A percentile compares a stretch with the other conserved stretches of the same genome.
Conservation (phyloP, 345 rosid species). For the Aquilaria yunnanensis region DNA sequence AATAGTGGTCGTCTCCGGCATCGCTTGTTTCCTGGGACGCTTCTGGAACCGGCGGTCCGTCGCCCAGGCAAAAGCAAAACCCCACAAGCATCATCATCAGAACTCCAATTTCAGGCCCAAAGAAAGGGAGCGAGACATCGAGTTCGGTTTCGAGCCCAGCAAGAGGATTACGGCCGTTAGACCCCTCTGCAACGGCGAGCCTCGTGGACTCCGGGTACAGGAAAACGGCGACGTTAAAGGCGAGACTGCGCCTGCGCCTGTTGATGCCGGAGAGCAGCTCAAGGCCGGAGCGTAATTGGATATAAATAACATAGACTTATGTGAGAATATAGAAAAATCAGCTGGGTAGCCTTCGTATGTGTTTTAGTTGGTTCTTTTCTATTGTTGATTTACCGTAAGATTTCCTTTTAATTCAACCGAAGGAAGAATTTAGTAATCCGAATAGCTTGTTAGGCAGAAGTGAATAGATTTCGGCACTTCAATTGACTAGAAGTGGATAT, state of each 20-base stretch:
- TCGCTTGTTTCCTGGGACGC: slow-evolving; percentile 57
- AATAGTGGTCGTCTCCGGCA: slow-evolving; percentile 42
- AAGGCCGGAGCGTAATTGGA: slow-evolving; percentile 11
- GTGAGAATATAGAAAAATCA: background rate
- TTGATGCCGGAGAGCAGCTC: slow-evolving; percentile 7
- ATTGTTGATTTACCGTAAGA: too few species aligned
- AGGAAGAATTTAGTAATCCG: too few species aligned
- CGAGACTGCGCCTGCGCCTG: slow-evolving; percentile 12
- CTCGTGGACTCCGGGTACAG: slow-evolving; percentile 20
- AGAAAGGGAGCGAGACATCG: slow-evolving; percentile 29
- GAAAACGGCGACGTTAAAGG: background rate
- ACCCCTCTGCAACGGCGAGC: slow-evolving; percentile 19
- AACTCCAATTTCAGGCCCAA: slow-evolving; percentile 1
- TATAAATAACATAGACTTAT: background rate
- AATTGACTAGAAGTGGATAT: too few species aligned
- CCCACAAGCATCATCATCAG: slow-evolving; percentile 1
- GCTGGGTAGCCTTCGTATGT: too few species aligned
- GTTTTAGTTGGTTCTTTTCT: too few species aligned
- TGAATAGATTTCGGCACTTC: too few species aligned
- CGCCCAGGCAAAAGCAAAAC: slow-evolving; percentile 1
- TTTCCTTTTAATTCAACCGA: too few species aligned
- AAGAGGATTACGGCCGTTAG: slow-evolving; percentile 19
- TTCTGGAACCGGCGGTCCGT: slow-evolving; percentile 29
- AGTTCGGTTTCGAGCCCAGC: slow-evolving; percentile 35
- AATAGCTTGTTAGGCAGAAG: too few species aligned